Conservation (phyloP, 2,329 filamentous ascomycete genomes). For the Calonectria hongkongensis region DNA sequence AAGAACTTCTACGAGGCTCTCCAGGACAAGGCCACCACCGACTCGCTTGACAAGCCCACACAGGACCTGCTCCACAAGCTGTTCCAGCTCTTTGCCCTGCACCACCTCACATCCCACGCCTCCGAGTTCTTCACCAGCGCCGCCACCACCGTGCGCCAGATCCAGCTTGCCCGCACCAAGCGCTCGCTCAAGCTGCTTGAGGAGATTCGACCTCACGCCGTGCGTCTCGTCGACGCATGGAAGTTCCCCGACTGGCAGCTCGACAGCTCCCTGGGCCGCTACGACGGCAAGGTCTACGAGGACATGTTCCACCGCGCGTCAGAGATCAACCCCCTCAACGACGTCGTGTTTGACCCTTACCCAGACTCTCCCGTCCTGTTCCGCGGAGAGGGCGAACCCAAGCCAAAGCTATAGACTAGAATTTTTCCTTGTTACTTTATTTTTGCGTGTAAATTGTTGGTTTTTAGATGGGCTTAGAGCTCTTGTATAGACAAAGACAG, state of each 20-base stretch:
- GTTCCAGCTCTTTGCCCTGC: conserved; percentile 87
- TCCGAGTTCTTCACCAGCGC: conserved; percentile 83
- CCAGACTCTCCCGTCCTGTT: conserved; percentile 66
- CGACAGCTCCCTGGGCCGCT: conserved; percentile 81
- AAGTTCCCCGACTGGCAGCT: conserved; percentile 87
- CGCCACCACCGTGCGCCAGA: conserved; percentile 83
- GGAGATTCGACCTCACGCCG: conserved; percentile 83
- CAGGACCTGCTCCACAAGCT: conserved; percentile 79
- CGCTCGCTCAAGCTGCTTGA: conserved; percentile 81
- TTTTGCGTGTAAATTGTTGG: too few species aligned
- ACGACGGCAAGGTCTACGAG: conserved; percentile 85
- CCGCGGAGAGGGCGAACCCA: background rate
- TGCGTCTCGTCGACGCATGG: conserved; percentile 84
- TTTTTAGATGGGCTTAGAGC: conserved; percentile 15
- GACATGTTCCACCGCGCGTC: conserved; percentile 84
- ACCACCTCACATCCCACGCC: conserved; percentile 78
- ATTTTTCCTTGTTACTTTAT: too few species aligned
- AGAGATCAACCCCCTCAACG: conserved; percentile 83
- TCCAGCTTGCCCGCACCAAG: conserved; percentile 80
- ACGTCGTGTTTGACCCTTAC: conserved; percentile 83
- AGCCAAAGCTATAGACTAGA: conserved; percentile 5
- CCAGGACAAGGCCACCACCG: conserved; percentile 66
- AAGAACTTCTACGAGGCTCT: conserved; percentile 79
- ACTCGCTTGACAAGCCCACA: conserved; percentile 75
- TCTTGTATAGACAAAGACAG: conserved; percentile 18